Conservation (phyloP, 2,329 filamentous ascomycete genomes). For the Aspergillus piperis region DNA sequence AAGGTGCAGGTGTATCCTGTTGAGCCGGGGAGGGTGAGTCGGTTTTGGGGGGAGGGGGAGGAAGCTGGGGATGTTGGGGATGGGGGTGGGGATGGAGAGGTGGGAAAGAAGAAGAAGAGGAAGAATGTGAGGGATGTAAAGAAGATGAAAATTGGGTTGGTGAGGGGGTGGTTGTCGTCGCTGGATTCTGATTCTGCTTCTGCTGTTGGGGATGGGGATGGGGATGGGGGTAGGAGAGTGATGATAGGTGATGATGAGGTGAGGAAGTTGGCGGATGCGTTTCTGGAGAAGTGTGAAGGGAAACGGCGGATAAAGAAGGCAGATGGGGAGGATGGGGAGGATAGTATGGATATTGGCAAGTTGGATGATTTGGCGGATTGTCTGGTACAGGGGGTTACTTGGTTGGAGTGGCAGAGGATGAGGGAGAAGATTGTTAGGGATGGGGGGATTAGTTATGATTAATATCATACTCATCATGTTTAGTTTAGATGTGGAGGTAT, state of each 20-base stretch:
- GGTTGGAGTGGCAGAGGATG: constrained; percentile 69
- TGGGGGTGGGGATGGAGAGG: constrained; percentile 20
- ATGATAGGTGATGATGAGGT: constrained; percentile 21
- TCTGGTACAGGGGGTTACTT: constrained; percentile 74
- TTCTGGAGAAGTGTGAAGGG: constrained; percentile 33
- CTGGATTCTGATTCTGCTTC: not conserved
- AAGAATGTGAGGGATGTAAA: constrained; percentile 38
- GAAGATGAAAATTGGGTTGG: constrained; percentile 63
- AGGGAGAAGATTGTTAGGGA: constrained; percentile 28
- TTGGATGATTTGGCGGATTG: constrained; percentile 81
- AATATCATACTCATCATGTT: not conserved
- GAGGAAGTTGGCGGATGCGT: constrained; percentile 28
- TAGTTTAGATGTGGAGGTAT: not conserved
- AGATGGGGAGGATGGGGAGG: constrained; percentile 5
- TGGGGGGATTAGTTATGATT: not conserved
- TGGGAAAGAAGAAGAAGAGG: constrained; percentile 17
- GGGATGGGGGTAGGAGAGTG: constrained; percentile 4
- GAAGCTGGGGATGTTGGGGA: constrained; percentile 11
- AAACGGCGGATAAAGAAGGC: constrained; percentile 4
- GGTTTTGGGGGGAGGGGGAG: constrained; percentile 47
- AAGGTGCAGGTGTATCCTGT: constrained; percentile 14
- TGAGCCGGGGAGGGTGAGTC: constrained; percentile 21
- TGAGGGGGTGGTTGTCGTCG: constrained; percentile 55
- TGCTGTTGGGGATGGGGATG: constrained; percentile 2
- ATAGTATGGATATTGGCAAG: constrained; percentile 52